Base-by-base conservation (phyloP, 768 basidiomycete genomes). In the Termitomyces sp. region DNA sequence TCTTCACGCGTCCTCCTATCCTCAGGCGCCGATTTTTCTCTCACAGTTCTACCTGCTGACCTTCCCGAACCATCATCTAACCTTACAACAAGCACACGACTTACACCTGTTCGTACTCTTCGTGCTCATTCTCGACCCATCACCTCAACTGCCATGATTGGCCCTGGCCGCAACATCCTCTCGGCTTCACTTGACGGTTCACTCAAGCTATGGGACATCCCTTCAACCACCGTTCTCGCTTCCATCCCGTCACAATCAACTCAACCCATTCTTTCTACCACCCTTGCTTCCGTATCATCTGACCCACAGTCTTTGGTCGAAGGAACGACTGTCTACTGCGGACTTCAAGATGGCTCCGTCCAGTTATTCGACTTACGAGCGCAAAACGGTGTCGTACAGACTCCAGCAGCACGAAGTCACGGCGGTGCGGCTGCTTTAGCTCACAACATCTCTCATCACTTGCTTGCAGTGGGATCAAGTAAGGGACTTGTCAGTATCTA, bases 121-220 rank as follows among this genome's bases (percentile, higher is more conserved):
- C 82, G 78, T 46, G 87, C 83, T 0, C 93, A 93, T 67, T 82
- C 79, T 0, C 80, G 86, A 5, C 73, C 82, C 0, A 78, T 92
- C 33, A 90, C 91, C 0, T 79, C 79, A 5, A 80, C 82, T 0
- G 78, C 76, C 2, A 89, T 93, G 61, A 73, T 93, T 40, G 80
- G 81, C 0, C 75, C 82, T 2, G 91, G 91, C 0, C 79, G 83
- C 24, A 85, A 86, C 63, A 69, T 93, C 49, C 64, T 93, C 6
- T 88, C 88, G 10, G 73, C 80, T 5, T 82, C 86, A 0, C 83
- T 85, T 56, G 91, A 93, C 67, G 82, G 84, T 3, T 87, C 86
- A 0, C 66, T 91, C 24, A 79, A 84, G 48, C 72, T 91, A 4
- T 92, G 91, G 91, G 86, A 91, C 60, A 82, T 91, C 8, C 78